Base-by-base conservation (phyloP, 495 filamentous ascomycete species). In the Darksidea phi region DNA sequence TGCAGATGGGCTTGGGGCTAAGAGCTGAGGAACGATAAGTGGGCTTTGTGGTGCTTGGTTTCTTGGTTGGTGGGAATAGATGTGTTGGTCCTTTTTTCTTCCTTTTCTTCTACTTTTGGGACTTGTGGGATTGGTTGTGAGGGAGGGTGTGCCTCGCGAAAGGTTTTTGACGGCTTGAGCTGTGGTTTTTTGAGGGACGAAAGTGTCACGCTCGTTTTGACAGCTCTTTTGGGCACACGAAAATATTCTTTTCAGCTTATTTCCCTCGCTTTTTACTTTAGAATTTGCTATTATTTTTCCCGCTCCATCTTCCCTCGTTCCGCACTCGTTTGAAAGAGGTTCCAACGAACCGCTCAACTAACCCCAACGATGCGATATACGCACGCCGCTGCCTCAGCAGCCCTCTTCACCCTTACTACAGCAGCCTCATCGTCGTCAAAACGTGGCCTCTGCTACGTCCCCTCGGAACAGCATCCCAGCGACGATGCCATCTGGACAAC, bases 401-500 rank as follows among this genome's bases (percentile, higher is more conserved):
- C 54, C 5, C 10, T 61, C 41, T 56, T 58, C 61, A 54, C 57
- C 17, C 26, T 71, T n/a, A 11, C 67, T 17, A 50, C 67, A 11
- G 70, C 76, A 57, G 71, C 71, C 37, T 61, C 72, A 11, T 86
- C 84, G 21, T 67, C 84, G 21, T 67, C 81, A 3, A 92, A 91
- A 69, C 86, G 88, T 58, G 88, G 88, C 6, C 82, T 91, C 49
- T 76, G 82, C 58, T 87, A 86, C 73, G 76, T 88, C 21, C 78
- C 84, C 4, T 79, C 71, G 32, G 21, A 67, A 0, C 66, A 76
- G 1, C 72, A 76, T 54, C 79, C 79, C 2, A 48, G 69, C 1
- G 87, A 91, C 70, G 81, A 87, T 72, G 59, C 72, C 13, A 79
- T 86, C 55, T 89, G 86, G 85, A 71, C 75, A 34, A 25, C 12